Evolutionary conservation across 2,329 filamentous ascomycete genomes (phyloP).

Genomic region (Sclerotinia sclerotiorum): DNA sequence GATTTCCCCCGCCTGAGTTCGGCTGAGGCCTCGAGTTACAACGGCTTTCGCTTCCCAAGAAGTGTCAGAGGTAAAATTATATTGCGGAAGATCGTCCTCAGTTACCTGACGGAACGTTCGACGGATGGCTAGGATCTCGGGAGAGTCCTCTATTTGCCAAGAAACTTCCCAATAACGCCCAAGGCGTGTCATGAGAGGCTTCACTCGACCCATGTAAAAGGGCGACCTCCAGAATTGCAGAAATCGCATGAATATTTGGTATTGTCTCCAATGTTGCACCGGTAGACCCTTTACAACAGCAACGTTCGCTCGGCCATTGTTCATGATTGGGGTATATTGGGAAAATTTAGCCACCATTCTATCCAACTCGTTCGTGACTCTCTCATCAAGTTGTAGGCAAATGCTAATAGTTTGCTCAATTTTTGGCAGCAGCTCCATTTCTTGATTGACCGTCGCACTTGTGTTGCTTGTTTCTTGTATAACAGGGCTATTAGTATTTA

Average conservation of each 20-base stretch:
- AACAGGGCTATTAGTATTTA: neutral
- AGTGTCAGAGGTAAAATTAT: neutral
- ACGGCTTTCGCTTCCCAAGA: conserved; percentile 7
- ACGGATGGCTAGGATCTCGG: conserved; percentile 9
- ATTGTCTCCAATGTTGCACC: conserved; percentile 20
- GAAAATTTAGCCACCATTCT: neutral
- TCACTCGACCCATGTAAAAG: conserved; percentile 3
- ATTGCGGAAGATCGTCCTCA: neutral
- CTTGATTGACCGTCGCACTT: neutral
- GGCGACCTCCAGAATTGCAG: neutral
- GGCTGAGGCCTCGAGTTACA: conserved; percentile 1
- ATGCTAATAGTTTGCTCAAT: conserved; percentile 5
- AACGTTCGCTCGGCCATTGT: conserved; percentile 8
- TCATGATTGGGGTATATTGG: neutral
- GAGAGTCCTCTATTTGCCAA: conserved; percentile 13
- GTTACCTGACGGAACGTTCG: conserved; percentile 6
- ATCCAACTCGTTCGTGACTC: conserved; percentile 7
- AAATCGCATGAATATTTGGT: conserved; percentile 14
- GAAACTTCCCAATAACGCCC: neutral
- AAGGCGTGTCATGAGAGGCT: neutral
- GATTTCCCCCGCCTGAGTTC: conserved; percentile 5
- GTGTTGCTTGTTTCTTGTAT: neutral
- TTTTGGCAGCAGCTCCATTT: neutral
- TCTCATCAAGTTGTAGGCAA: conserved; percentile 5
- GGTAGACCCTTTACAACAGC: conserved; percentile 11